A percentile compares a stretch with the other conserved stretches of the same genome.
phyloP scores from a whole-genome alignment of 1,284 basidiomycete species.

The Trichosporon sp. region DNA sequence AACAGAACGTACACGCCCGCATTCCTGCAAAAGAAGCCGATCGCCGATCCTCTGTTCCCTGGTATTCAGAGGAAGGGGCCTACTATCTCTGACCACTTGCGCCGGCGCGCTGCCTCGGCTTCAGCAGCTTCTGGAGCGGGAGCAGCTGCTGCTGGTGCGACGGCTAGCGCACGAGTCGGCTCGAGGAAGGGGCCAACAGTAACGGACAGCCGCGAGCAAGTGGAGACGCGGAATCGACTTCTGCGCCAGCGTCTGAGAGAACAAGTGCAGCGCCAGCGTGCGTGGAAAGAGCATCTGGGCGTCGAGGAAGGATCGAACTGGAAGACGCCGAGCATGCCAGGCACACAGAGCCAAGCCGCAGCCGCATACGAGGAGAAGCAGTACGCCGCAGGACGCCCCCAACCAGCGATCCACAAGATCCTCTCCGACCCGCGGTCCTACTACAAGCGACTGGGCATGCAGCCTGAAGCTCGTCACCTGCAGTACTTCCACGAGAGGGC shows the following conservation, averaged over 20 bases:
- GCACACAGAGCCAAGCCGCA: neutral
- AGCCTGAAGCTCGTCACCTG: conserved; percentile 6
- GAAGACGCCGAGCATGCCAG: neutral
- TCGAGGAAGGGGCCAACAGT: neutral
- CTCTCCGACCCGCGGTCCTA: conserved; percentile 12
- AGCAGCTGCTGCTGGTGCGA: neutral
- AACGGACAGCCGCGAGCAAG: neutral
- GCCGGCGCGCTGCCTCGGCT: neutral
- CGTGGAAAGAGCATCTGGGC: neutral
- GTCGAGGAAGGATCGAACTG: neutral
- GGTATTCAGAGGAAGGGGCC: neutral
- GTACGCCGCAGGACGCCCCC: neutral
- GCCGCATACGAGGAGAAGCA: neutral
- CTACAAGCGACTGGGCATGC: conserved; percentile 14
- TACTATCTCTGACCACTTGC: neutral
- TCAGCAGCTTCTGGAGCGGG: neutral
- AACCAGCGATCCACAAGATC: neutral
- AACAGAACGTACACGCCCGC: neutral
- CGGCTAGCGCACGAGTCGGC: neutral
- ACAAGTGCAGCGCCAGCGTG: neutral
- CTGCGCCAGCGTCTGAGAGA: neutral
- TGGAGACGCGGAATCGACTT: neutral
- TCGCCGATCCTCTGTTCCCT: neutral
- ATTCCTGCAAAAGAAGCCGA: neutral
- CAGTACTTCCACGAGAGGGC: neutral